Evolutionary conservation across 2,329 filamentous ascomycete species (phyloP).

Genomic region (Zymoseptoria brevis): DNA sequence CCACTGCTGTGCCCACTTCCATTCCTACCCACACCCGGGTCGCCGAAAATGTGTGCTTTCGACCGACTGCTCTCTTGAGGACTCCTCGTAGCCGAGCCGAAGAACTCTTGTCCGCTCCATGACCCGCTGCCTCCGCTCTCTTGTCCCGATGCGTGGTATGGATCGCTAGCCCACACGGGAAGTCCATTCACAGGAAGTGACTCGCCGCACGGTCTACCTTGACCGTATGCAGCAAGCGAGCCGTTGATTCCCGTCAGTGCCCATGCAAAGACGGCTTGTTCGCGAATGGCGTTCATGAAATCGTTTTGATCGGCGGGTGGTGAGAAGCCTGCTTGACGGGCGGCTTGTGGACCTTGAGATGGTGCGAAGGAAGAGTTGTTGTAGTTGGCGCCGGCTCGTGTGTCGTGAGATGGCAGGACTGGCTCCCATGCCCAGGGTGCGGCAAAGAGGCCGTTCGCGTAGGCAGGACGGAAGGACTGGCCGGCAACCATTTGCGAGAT

Average conservation of each 20-base stretch:
- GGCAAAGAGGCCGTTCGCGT: constrained; percentile 62
- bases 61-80: constrained; percentile 1
- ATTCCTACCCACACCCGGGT: constrained; percentile 23
- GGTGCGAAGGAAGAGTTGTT: constrained; percentile 29
- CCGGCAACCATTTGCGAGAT: constrained; percentile 50
- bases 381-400: constrained; percentile 24
- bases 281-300: constrained; percentile 72
- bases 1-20: constrained; percentile 9
- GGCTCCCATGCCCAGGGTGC: constrained; percentile 71
- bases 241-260: constrained; percentile 73
- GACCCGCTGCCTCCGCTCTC: constrained; percentile 3
- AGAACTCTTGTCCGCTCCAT: constrained; percentile 5
- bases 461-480: constrained; percentile 37
- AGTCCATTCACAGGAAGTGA: constrained; percentile 54
- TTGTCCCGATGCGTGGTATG: constrained; percentile 1
- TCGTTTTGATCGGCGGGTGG: constrained; percentile 47
- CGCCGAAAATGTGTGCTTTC: constrained; percentile 24
- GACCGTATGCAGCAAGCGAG: constrained; percentile 56
- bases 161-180: constrained; percentile 49
- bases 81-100: background rate
- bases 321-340: constrained; percentile 26
- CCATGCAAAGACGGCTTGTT: constrained; percentile 85
- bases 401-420: constrained; percentile 40
- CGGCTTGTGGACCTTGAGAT: constrained; percentile 27
- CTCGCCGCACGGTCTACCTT: constrained; percentile 56